Evolutionary conservation across 306 rosid genomes (phyloP), one percentile per base, ranked within the genome.

Genomic region (Trichosanthes truncata): DNA sequence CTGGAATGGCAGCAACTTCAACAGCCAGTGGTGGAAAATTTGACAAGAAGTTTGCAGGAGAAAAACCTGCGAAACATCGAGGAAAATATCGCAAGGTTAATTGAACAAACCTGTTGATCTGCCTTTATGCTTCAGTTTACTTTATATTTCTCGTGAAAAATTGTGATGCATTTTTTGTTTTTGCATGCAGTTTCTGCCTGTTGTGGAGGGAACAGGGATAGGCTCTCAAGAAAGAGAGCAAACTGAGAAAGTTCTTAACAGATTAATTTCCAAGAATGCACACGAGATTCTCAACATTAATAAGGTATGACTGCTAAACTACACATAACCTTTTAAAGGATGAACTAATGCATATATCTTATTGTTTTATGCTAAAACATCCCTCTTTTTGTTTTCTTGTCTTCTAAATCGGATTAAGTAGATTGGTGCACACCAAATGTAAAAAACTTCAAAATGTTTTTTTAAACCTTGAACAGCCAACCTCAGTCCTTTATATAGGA

Each of bases 1-100:
- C 99, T 17, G 97, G 99, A 80, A 49, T 91, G 60, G 99, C 97
- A 46, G 90, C 97, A 88, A 85, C 91, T 74, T 84, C 99, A 33
- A 93, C 97, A 11, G 98, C 97, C 60, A 95, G 98, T 69, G 98
- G 97, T 62, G 99, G 99, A 45, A 95, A 95, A 79, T 95, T 93
- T 81, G 99, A 95, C 85, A 93, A 90, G 87, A 95, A 90, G 84
- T 84, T 95, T 77, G 78, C 87, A 0, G 99, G 99, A 11, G 98
- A 95, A 86, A 95, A 89, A 85, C 90, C 94, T 78, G 84, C 90
- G 7, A 85, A 86, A 79, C 96, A 95, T 80, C 41, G 87, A 83
- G 97, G 97, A 85, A 95, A 93, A 89, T 84, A 83, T 80, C 91
- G 98, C 80, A 95, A 93, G 99, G 98, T 93, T 23, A 75, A 78